Evolutionary conservation across 768 basidiomycete species (phyloP), one percentile per base, ranked within the genome.

Genomic region (Roridomyces roridus): DNA sequence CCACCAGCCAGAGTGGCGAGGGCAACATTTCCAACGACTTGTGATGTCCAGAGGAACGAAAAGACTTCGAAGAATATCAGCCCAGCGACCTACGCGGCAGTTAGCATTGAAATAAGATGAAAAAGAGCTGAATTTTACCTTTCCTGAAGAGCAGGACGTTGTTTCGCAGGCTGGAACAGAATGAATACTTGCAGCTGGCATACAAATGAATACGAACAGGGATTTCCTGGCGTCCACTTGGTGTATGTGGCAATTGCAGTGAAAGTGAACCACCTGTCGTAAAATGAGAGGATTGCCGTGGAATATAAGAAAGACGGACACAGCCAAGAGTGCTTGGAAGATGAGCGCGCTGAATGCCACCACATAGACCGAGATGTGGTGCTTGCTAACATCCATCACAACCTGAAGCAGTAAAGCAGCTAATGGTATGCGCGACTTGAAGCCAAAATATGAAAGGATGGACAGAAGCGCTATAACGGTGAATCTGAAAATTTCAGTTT

Each of bases 21-120:
- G 0, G 89, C 81, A 36, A 94, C 85, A 62, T 93, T 93, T 28
- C 83, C 85, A 46, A 91, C 84, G 39, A 92, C 90, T 72, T 92
- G 89, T 0, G 88, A 91, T 17, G 86, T 88, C 93, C 92, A 94
- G 20, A 92, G 77, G 75, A 86, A 94, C n/a, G 88, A 87, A 70
- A 94, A 93, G 0, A 87, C 85, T 57, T 85, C 83, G 65, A 83
- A 94, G 70, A 93, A 85, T 50, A 92, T 80, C 12, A 94, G 74
- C 3, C 93, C 92, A 0, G 89, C 82, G 40, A 94, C 91, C n/a
- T n/a, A n/a, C n/a, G n/a, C n/a, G n/a, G n/a, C n/a, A n/a, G n/a
- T n/a, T n/a, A n/a, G n/a, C n/a, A n/a, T n/a, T n/a, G n/a, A n/a
- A n/a, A n/a, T n/a, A n/a, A n/a, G n/a, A n/a, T n/a, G n/a, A n/a